phyloP scores from a whole-genome alignment of 116 monocot species.

The Iris pallida region DNA sequence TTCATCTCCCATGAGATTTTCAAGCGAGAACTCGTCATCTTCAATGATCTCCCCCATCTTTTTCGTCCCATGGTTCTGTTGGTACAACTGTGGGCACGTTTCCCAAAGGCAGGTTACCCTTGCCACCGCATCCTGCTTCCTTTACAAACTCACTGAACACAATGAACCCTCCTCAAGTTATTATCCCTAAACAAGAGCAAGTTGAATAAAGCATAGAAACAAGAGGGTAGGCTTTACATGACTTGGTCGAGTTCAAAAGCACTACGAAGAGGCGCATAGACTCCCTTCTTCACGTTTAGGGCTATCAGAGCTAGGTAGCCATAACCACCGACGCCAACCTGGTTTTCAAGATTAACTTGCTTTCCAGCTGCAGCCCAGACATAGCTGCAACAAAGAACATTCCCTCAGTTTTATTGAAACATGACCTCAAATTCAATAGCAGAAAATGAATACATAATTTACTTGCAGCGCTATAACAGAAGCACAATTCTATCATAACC shows the following conservation, averaged over 20 bases:
- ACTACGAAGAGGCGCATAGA: constrained; percentile 76
- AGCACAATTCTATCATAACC: no score
- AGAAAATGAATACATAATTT: no score
- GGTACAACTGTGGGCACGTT: constrained; percentile 36
- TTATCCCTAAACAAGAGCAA: no score
- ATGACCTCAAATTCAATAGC: no score
- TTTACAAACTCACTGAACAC: constrained; percentile 77
- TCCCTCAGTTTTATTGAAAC: no score
- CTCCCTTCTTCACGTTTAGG: constrained; percentile 83
- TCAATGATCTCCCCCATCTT: constrained; percentile 78
- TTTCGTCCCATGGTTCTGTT: constrained; percentile 82
- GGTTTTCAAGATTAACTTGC: constrained; percentile 77
- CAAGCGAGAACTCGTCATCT: constrained; percentile 90
- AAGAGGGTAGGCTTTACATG: constrained; percentile 32
- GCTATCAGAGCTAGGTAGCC: constrained; percentile 91
- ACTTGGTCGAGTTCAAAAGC: constrained; percentile 74
- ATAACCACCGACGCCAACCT: constrained; percentile 92
- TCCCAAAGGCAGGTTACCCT: constrained; percentile 72
- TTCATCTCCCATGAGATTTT: constrained; percentile 80
- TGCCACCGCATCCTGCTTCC: constrained; percentile 87
- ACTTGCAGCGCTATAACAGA: no score
- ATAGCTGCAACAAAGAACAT: constrained; percentile 62
- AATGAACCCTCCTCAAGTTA: no score
- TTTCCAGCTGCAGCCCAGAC: constrained; percentile 86
- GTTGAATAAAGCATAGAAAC: no score